phyloP scores from a whole-genome alignment of 2,329 filamentous ascomycete genomes.

The Ascochyta fabae region DNA sequence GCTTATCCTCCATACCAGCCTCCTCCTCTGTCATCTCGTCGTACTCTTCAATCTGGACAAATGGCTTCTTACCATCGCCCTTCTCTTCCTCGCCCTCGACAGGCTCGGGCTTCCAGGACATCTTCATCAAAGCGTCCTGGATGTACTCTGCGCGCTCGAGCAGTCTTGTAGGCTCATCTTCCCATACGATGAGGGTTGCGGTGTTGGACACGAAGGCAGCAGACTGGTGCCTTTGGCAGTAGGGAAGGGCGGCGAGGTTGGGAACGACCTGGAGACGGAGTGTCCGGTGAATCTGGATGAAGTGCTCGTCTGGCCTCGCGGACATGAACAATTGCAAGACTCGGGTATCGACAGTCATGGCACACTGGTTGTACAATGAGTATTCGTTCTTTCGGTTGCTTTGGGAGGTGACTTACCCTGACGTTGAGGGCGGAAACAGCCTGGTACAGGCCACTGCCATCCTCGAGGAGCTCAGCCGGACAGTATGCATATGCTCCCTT shows the following conservation, averaged over 20 bases:
- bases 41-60: constrained; percentile 20
- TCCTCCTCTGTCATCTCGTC: constrained; percentile 35
- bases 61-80: constrained; percentile 33
- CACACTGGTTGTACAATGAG: constrained; percentile 55
- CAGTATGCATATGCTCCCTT: constrained; percentile 60
- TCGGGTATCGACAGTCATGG: constrained; percentile 71
- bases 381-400: neutral
- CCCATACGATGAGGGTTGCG: constrained; percentile 78
- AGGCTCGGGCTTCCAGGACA: constrained; percentile 63
- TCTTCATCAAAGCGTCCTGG: constrained; percentile 77
- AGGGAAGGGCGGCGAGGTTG: constrained; percentile 62
- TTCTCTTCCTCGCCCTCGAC: constrained; percentile 52
- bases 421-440: constrained; percentile 60
- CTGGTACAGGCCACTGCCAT: constrained; percentile 58
- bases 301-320: constrained; percentile 57
- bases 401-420: constrained; percentile 49
- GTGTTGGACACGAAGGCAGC: constrained; percentile 78
- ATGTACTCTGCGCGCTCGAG: constrained; percentile 73
- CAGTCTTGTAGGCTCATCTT: constrained; percentile 77
- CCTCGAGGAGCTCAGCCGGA: constrained; percentile 55
- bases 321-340: constrained; percentile 67
- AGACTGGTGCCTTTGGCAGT: constrained; percentile 77
- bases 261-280: constrained; percentile 68
- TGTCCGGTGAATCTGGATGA: constrained; percentile 64
- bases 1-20: constrained; percentile 25